Conservation (phyloP, 2,329 filamentous ascomycete genomes). For the Colletotrichum sp. region DNA sequence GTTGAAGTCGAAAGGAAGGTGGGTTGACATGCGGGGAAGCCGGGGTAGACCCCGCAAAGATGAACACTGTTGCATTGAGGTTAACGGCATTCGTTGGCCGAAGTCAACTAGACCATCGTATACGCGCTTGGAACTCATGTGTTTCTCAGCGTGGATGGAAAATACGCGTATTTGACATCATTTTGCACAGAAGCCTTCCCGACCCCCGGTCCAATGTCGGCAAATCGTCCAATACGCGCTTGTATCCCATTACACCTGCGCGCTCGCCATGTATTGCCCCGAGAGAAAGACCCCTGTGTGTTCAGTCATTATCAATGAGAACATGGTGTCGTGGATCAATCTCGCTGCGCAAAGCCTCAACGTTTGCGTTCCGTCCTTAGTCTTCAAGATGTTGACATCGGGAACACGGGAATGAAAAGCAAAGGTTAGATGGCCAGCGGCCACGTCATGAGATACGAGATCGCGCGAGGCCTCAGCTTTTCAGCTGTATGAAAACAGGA, state of each 20-base stretch:
- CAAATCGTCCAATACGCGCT: not conserved
- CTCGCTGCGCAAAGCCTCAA: not conserved
- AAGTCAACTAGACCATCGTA: not conserved
- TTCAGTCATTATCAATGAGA: not conserved
- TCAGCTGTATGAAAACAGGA: fast-evolving
- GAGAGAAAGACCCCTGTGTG: not conserved
- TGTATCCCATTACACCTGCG: not conserved
- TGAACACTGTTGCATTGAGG: not conserved
- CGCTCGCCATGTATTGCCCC: not conserved
- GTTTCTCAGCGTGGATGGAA: not conserved
- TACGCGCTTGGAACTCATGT: not conserved
- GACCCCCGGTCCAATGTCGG: not conserved
- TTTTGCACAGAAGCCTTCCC: fast-evolving
- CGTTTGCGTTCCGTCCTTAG: fast-evolving
- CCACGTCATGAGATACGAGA: not conserved
- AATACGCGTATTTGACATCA: not conserved
- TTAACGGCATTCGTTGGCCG: not conserved
- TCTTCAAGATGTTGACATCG: fast-evolving
- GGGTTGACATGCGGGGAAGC: not conserved
- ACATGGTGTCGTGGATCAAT: fast-evolving
- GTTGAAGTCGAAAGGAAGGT: not conserved
- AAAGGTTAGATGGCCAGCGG: not conserved
- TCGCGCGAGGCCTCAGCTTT: fast-evolving
- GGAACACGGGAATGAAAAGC: not conserved
- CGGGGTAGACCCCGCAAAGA: not conserved